Base-by-base conservation (phyloP, 2,329 filamentous ascomycete genomes). In the Diaporthe nobilis region DNA sequence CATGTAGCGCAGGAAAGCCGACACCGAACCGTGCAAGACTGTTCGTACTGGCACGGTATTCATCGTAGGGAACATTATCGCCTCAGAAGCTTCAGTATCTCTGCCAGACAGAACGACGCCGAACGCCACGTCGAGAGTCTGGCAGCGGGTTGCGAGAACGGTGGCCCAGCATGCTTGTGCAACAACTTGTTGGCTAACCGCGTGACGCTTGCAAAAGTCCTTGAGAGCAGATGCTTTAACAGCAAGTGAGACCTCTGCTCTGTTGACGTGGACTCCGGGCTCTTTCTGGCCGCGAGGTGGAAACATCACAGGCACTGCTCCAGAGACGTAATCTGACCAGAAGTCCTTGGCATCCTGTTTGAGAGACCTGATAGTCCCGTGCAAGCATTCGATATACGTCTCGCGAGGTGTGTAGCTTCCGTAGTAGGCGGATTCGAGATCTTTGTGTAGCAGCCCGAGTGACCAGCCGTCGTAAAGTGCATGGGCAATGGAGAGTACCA, bases 401-500 rank as follows among this genome's bases (percentile, higher is more conserved):
- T 87, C 85, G 6, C 91, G 87, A 1, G 82, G 51, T 3, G 79
- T 78, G 15, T 85, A 81, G 0, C 82, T 77, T 6, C 86, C 85
- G 6, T 85, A 65, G 77, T 97, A 98, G 2, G 92, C 91, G n/a
- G 83, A 86, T 22, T 88, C 83, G 0, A 98, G 88, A 80, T 97
- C 92, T 58, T 89, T 86, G 79, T 97, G 95, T 1, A 98, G 83
- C 22, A 97, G 85, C 4, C 88, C 87, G 17, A 98, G 88, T 3
- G 95, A 98, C 90, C 93, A 95, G 0, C 96, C 96, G 81, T 98
- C 96, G 78, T 98, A 98, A 28, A 98, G 87, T 1, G 95, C 95
- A 83, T 98, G 96, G 0, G 95, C 90, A 53, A 98, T 92, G 0
- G 95, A 96, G 1, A 98, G 82, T 6, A 92, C 80, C 1, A 92